Percentiles rank a stretch among this genome's conserved stretches.
phyloP scores from a whole-genome alignment of 495 filamentous ascomycete genomes.

The Emericellopsis terricola region DNA sequence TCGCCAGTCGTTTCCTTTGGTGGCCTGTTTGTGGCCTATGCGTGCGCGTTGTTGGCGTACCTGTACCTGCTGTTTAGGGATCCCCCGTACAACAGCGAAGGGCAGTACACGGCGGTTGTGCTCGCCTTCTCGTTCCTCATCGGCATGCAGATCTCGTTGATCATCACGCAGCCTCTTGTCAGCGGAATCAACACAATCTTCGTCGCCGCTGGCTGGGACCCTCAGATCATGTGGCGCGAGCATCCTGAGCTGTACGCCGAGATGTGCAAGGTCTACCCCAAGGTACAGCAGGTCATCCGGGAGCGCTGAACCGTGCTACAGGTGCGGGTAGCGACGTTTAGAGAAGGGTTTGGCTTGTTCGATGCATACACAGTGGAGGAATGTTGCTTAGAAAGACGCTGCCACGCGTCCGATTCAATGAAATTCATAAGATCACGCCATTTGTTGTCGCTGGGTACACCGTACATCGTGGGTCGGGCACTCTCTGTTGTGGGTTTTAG shows the following conservation, averaged over 20 bases:
- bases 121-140: slow-evolving; percentile 74
- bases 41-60: slow-evolving; percentile 65
- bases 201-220: slow-evolving; percentile 76
- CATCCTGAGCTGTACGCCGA: slow-evolving; percentile 63
- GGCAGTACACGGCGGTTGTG: slow-evolving; percentile 42
- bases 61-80: slow-evolving; percentile 61
- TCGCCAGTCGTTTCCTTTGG: slow-evolving; percentile 84
- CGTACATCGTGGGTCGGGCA: no score
- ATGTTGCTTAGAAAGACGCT: no score
- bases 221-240: slow-evolving; percentile 64
- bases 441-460: no score
- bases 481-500: no score
- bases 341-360: no score
- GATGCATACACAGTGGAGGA: no score
- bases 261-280: slow-evolving; percentile 66
- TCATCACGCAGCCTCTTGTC: slow-evolving; percentile 69
- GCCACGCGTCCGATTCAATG: no score
- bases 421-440: no score
- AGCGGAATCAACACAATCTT: slow-evolving; percentile 67
- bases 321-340: no score
- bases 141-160: slow-evolving; percentile 71
- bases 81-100: slow-evolving; percentile 56
- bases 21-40: slow-evolving; percentile 63
- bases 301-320: no score
- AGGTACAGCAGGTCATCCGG: slow-evolving; percentile 44